Evolutionary conservation across 768 basidiomycete species (phyloP), one percentile per base, ranked within the genome.

Genomic region (Lactarius hatsudake): DNA sequence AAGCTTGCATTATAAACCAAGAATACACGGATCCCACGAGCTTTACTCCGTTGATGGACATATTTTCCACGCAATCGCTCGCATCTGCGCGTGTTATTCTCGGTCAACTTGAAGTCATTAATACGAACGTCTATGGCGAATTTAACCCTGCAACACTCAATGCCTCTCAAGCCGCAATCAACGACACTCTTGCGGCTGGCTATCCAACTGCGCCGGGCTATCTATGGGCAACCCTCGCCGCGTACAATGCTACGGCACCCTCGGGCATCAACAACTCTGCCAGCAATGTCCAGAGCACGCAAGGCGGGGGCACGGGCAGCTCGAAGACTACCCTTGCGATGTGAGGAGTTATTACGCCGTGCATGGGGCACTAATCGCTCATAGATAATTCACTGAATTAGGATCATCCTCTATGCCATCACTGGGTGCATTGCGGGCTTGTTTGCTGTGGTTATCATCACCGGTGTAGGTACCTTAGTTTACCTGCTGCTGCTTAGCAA

Each of bases 381-480:
- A 63, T 23, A 45, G 64, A 48, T 42, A 53, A 36, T 3, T 5
- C 62, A n/a, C n/a, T n/a, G n/a, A n/a, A n/a, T n/a, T n/a, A 89
- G 91, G 92, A 89, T 93, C 63, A 82, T 93, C 34, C 79, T 93
- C 23, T 96, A 96, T 74, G 86, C 87, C 4, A 93, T 96, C 71
- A 94, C 93, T 1, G 95, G 93, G 5, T 88, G 91, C 69, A 93
- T 98, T 45, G 91, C 92, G 28, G 85, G 86, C 30, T 80, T 95
- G 26, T 96, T 97, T 78, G 86, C 87, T 69, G 78, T 91, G 56
- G 93, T 97, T 66, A 90, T 97, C 69, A 77, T 94, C 15, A 88
- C 90, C 20, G 94, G 95, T 20, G 91, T 91, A 77, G 62, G 87
- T 79, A 30, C 26, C 43, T 9, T 56, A 40, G 36, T 18, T 36